These are phyloP conservation scores for Lentinula raphanica DNA, from an alignment of 768 basidiomycete species.

Conservation along the genomic window DNA sequence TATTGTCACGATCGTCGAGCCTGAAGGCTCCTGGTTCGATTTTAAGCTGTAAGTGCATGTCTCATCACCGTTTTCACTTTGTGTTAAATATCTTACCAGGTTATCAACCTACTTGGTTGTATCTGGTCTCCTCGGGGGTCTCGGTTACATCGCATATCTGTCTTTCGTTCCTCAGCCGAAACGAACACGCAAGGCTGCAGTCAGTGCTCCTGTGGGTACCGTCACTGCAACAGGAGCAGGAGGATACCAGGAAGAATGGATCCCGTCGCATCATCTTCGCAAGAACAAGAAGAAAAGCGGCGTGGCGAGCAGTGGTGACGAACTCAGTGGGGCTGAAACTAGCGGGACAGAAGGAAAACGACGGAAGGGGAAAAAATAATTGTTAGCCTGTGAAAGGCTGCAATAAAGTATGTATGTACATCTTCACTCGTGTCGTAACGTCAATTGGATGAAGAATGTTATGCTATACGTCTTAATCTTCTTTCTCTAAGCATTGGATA, in stretches of 20 bases:
- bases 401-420: too few species aligned
- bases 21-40: conserved; percentile 72
- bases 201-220: conserved; percentile 52
- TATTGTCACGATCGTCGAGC: conserved; percentile 75
- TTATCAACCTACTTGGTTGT: conserved; percentile 73
- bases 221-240: conserved; percentile 62
- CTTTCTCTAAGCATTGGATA: too few species aligned
- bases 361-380: conserved; percentile 41
- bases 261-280: conserved; percentile 83
- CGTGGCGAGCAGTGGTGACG: conserved; percentile 53
- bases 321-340: conserved; percentile 59
- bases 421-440: too few species aligned
- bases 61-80: background rate
- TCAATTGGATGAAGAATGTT: too few species aligned
- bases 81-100: too few species aligned
- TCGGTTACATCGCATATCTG: conserved; percentile 59
- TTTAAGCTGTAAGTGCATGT: conserved; percentile 69
- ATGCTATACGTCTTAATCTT: too few species aligned
- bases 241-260: conserved; percentile 87
- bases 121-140: conserved; percentile 53
- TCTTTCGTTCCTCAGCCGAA: conserved; percentile 63
- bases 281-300: conserved; percentile 51
- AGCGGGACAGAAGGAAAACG: conserved; percentile 53
- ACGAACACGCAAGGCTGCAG: conserved; percentile 45
- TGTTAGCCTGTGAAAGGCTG: too few species aligned